Percentiles rank a stretch among this genome's conserved stretches.
Evolutionary conservation across 2,329 filamentous ascomycete species (phyloP).

Genomic region (Apiospora aurea): DNA sequence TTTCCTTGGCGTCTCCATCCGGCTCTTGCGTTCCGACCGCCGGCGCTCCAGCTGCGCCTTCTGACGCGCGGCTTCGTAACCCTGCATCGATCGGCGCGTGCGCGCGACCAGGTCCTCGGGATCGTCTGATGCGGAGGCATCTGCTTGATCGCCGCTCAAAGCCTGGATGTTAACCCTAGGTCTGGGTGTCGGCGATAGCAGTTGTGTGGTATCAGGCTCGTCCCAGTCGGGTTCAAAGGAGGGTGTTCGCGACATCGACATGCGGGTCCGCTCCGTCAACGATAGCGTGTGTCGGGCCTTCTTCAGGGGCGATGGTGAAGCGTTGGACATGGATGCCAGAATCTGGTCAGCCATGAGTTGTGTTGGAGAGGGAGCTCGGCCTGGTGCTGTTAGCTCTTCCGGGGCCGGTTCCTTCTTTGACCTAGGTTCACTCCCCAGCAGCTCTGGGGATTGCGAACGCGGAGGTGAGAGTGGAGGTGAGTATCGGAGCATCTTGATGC

Average conservation of each 20-base stretch:
- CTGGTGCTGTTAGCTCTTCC: conserved; percentile 29
- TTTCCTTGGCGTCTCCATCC: conserved; percentile 47
- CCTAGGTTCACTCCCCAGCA: background rate
- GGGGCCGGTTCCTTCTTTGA: conserved; percentile 21
- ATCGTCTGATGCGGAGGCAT: conserved; percentile 31
- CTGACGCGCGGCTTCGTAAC: conserved; percentile 66
- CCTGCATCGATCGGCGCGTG: conserved; percentile 67
- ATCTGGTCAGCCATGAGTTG: conserved; percentile 64
- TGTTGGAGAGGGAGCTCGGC: conserved; percentile 48
- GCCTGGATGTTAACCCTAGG: background rate
- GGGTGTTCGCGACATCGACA: conserved; percentile 72
- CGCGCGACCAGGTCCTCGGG: conserved; percentile 62
- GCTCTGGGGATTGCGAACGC: conserved; percentile 2
- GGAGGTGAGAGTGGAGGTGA: background rate
- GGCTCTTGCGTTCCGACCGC: conserved; percentile 57
- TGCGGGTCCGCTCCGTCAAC: conserved; percentile 79
- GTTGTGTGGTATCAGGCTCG: conserved; percentile 27
- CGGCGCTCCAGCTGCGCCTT: conserved; percentile 66
- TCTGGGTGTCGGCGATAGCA: conserved; percentile 21
- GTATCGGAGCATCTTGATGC: background rate
- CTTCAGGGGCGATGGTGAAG: conserved; percentile 65
- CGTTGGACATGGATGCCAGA: conserved; percentile 59
- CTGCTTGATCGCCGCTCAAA: conserved; percentile 32
- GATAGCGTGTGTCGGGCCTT: conserved; percentile 64
- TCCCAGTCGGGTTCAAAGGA: conserved; percentile 43